phyloP scores from a whole-genome alignment of 1,284 basidiomycete genomes.

The Apiotrichum sp. region DNA sequence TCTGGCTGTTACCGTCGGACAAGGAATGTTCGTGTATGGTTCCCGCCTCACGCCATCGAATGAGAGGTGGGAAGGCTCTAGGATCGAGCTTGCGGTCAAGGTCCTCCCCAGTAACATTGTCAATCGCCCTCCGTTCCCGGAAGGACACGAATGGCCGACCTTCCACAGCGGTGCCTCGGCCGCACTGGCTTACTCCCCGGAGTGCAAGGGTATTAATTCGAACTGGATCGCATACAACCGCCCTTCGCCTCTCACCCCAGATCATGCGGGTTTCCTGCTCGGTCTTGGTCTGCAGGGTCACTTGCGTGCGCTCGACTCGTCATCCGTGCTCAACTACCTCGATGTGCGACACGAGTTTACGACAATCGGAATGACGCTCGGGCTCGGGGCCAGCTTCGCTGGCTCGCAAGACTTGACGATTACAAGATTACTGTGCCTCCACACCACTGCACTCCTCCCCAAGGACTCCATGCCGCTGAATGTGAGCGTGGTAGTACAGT shows the following conservation, averaged over 20 bases:
- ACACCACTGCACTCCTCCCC: constrained; percentile 86
- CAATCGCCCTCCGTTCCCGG: constrained; percentile 56
- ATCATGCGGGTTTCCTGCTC: constrained; percentile 91
- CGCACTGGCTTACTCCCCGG: constrained; percentile 71
- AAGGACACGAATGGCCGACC: constrained; percentile 81
- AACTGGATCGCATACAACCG: constrained; percentile 93
- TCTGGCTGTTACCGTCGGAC: constrained; percentile 73
- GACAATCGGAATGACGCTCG: constrained; percentile 85
- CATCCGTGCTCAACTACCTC: constrained; percentile 76
- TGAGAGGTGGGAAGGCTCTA: constrained; percentile 70
- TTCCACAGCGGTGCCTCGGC: constrained; percentile 97
- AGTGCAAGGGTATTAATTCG: constrained; percentile 71
- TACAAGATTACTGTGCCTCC: constrained; percentile 84
- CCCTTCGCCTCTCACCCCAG: constrained; percentile 73
- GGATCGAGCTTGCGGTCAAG: constrained; percentile 70
- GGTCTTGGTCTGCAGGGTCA: constrained; percentile 90
- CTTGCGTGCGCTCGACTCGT: constrained; percentile 76
- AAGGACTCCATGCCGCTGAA: constrained; percentile 81
- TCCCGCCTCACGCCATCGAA: constrained; percentile 64
- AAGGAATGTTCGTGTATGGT: constrained; percentile 80
- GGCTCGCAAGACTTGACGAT: constrained; percentile 80
- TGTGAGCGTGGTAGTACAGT: constrained; percentile 81
- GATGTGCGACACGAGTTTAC: constrained; percentile 93
- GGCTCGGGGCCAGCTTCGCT: constrained; percentile 83
- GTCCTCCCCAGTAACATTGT: constrained; percentile 51